These are phyloP conservation scores for Phycomyces nitens DNA, from an alignment of 192 early-diverging fungal species.

Conservation along the genomic window DNA sequence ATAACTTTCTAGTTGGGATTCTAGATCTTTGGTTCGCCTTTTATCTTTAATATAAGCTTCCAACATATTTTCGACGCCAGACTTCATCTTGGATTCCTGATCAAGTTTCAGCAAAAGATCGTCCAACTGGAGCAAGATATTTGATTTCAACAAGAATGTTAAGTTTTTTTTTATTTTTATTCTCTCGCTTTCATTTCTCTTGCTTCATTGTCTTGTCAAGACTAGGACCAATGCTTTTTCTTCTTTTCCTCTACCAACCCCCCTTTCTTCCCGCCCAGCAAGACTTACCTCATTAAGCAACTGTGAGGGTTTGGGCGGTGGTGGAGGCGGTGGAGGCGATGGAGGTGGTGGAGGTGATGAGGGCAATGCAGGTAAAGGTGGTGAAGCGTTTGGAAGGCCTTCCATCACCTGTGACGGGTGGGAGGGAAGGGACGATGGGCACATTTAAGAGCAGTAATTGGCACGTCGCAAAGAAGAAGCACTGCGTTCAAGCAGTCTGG, in stretches of 20 bases:
- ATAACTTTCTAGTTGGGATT: slow-evolving; percentile 28
- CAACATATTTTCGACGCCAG: slow-evolving; percentile 42
- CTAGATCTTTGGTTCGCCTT: slow-evolving; percentile 36
- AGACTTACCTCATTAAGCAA: background rate
- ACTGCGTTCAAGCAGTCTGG: background rate
- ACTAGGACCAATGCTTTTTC: too few relatives aligned
- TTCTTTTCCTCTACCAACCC: too few relatives aligned
- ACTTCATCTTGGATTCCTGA: slow-evolving; percentile 35
- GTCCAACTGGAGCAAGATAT: slow-evolving; percentile 27
- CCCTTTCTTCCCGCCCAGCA: too few relatives aligned
- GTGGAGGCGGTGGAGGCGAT: slow-evolving; percentile 1
- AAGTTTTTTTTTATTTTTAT: background rate
- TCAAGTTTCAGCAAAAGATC: slow-evolving; percentile 25
- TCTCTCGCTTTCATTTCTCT: too few relatives aligned
- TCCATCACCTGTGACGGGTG: background rate
- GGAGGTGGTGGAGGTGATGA: background rate
- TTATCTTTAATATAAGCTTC: slow-evolving; percentile 37
- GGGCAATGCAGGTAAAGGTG: background rate
- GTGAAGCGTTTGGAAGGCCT: background rate
- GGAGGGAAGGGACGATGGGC: slow-evolving; percentile 1
- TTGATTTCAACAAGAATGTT: background rate
- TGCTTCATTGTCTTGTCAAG: too few relatives aligned
- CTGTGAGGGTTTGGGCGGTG: background rate
- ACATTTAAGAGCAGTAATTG: background rate
- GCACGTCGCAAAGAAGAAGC: background rate